Evolutionary conservation across 192 early-diverging fungal species (phyloP).

Genomic region (Coemansia biformis): DNA sequence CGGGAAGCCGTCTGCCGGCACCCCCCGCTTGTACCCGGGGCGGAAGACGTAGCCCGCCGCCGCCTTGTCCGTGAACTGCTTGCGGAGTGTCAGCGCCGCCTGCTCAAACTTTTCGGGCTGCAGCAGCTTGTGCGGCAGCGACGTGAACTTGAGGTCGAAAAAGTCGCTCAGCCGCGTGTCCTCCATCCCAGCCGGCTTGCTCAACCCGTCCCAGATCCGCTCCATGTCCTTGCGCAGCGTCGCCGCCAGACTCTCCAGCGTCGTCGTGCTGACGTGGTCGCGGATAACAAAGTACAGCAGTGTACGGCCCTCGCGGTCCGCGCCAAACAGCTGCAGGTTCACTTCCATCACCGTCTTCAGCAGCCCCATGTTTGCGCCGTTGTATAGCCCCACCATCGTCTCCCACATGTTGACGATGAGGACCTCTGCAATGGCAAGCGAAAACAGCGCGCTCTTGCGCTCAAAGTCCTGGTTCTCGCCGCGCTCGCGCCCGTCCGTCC

Average conservation of each 20-base stretch:
- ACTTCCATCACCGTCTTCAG: constrained; percentile 99
- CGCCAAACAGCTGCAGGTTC: constrained; percentile 93
- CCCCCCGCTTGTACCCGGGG: constrained; percentile 77
- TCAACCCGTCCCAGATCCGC: constrained; percentile 84
- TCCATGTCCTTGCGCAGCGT: constrained; percentile 80
- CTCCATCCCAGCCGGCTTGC: constrained; percentile 82
- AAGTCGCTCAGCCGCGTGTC: constrained; percentile 72
- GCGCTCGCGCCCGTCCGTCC: constrained; percentile 96
- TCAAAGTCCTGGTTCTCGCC: constrained; percentile 99
- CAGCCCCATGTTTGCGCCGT: constrained; percentile 98
- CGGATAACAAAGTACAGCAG: constrained; percentile 94
- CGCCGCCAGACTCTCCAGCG: constrained; percentile 70
- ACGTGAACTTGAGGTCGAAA: constrained; percentile 87
- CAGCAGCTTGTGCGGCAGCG: constrained; percentile 86
- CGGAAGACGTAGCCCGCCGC: constrained; percentile 78
- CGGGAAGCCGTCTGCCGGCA: constrained; percentile 94
- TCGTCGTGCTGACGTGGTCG: constrained; percentile 86
- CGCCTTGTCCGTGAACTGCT: constrained; percentile 67
- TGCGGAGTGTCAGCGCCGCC: constrained; percentile 59
- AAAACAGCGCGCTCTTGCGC: constrained; percentile 95
- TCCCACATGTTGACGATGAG: constrained; percentile 99
- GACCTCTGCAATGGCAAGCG: constrained; percentile 90
- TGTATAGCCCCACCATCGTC: constrained; percentile 94
- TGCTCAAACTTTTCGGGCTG: constrained; percentile 79
- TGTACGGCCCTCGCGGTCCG: constrained; percentile 79